Evolutionary conservation across 495 filamentous ascomycete genomes (phyloP), one percentile per base, ranked within the genome.

Genomic region (Penicillium robsamsonii): DNA sequence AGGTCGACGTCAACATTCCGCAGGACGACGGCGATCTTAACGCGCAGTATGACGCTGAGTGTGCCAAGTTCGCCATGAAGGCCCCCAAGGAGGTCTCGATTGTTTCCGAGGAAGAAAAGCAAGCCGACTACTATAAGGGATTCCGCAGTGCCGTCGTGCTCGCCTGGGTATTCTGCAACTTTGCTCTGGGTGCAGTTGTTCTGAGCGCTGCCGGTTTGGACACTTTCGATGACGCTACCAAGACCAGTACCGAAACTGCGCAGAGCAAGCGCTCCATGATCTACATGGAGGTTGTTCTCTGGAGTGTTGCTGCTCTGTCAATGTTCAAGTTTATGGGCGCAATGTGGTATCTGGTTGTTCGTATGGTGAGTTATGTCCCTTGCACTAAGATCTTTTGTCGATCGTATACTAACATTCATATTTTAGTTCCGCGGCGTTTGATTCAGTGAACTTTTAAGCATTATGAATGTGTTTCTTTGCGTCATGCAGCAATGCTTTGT

Each of bases 51-150:
- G 92, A 97, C 63, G 73, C 84, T 41, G 95, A 99, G 69, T 72
- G 96, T 61, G 68, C 70, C 13, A 83, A 86, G n/a, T 92, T 97
- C 65, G 68, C 79, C 38, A 88, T 88, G 60, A 87, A 83, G 35
- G 81, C 85, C 1, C 79, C 81, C 45, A 87, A 90, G 57, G 85
- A 90, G 57, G 80, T 84, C 58, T 75, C 81, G 9, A 68, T 73
- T 0, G 76, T 83, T 20, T 76, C 83, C 12, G 81, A 87, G 5
- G 72, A 77, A 42, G 91, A 96, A 64, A 88, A 87, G 62, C 94
- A 99, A 74, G 91, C 96, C 75, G 94, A 97, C 70, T 99, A 97
- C 69, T 99, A 99, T 79, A 91, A 92, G 65, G 94, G 92, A 41
- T 96, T 99, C 68, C 83, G 95, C 46, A 92, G 88, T 52, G 81